Conservation (phyloP, 2,329 filamentous ascomycete genomes). For the Xylariomycetidae sp. region DNA sequence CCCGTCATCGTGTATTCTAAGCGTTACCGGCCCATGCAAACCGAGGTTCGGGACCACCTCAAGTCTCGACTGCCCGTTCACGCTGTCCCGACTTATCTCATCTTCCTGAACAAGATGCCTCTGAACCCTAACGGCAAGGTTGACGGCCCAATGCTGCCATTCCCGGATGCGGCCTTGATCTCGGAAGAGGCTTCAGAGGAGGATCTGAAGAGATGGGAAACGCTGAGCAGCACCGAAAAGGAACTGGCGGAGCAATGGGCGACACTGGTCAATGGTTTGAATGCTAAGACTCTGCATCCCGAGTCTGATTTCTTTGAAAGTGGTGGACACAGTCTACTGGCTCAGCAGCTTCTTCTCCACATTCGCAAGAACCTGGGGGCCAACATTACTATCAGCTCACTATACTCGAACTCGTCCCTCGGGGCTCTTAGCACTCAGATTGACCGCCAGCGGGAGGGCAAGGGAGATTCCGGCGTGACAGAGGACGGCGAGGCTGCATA, state of each 20-base stretch:
- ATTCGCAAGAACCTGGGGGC: conserved; percentile 40
- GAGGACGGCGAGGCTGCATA: conserved; percentile 38
- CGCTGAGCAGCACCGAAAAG: conserved; percentile 53
- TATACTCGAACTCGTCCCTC: conserved; percentile 61
- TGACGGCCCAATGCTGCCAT: conserved; percentile 73
- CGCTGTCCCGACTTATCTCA: conserved; percentile 70
- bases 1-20: conserved; percentile 37
- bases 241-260: conserved; percentile 70
- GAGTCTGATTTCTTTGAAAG: conserved; percentile 69
- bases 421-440: conserved; percentile 46
- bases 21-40: conserved; percentile 42
- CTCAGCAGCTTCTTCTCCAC: conserved; percentile 74
- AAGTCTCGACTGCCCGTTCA: conserved; percentile 69
- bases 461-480: conserved; percentile 16
- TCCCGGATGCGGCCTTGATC: conserved; percentile 69
- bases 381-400: conserved; percentile 63
- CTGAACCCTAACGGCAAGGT: conserved; percentile 86
- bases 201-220: conserved; percentile 38
- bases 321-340: conserved; percentile 76
- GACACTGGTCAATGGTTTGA: conserved; percentile 61
- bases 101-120: conserved; percentile 67
- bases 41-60: conserved; percentile 58
- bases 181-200: conserved; percentile 40
- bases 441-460: conserved; percentile 32
- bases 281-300: conserved; percentile 58